These are phyloP conservation scores for Trifolium repens DNA, from an alignment of 306 rosid genomes.

Conservation along the genomic window DNA sequence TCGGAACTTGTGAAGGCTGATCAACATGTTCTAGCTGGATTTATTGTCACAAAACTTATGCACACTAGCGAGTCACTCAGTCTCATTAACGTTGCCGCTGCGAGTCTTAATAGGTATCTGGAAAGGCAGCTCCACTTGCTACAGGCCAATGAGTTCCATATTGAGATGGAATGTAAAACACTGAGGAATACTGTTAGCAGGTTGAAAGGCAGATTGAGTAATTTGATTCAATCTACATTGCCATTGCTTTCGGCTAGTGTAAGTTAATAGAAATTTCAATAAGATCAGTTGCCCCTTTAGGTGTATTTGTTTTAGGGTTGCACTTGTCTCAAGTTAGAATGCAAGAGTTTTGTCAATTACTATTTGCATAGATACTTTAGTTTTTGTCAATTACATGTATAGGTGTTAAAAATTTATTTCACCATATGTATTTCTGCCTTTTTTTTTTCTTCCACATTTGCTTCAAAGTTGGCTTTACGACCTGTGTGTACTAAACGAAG, in stretches of 20 bases:
- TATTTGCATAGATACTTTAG: constrained; percentile 23
- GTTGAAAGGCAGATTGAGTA: constrained; percentile 61
- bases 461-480: background rate
- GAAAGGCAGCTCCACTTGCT: constrained; percentile 67
- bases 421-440: too few species aligned
- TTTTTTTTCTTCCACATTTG: background rate
- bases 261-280: constrained; percentile 31
- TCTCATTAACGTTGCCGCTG: constrained; percentile 72
- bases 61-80: constrained; percentile 71
- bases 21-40: constrained; percentile 87
- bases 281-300: constrained; percentile 9
- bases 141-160: constrained; percentile 49
- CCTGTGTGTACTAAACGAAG: background rate
- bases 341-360: constrained; percentile 31
- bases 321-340: constrained; percentile 38
- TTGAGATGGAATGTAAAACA: constrained; percentile 52
- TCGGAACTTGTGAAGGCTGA: constrained; percentile 88
- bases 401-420: constrained; percentile 20
- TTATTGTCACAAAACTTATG: constrained; percentile 77
- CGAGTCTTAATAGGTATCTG: constrained; percentile 68
- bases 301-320: constrained; percentile 19
- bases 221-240: constrained; percentile 58
- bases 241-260: constrained; percentile 45
- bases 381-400: constrained; percentile 27
- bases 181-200: constrained; percentile 60